A percentile compares a stretch with the other conserved stretches of the same genome.
Evolutionary conservation across 176 grass and related monocot genomes (phyloP).

Genomic region (Paspalum notatum): DNA sequence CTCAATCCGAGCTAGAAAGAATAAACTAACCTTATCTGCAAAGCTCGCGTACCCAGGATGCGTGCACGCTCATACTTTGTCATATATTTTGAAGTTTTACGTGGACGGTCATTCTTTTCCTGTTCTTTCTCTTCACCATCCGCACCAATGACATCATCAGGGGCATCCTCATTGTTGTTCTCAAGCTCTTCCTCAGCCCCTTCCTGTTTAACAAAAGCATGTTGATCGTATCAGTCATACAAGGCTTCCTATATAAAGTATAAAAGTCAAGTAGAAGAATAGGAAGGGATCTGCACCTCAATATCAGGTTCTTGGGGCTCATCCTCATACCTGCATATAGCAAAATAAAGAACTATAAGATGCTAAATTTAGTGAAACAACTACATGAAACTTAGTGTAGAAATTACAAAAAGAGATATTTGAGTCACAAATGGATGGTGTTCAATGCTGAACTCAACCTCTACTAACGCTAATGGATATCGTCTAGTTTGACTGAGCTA

Average conservation of each 20-base stretch:
- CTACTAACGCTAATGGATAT: not conserved
- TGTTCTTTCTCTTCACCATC: conserved; percentile 75
- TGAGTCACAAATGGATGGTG: not conserved
- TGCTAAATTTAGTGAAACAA: not conserved
- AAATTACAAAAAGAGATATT: not conserved
- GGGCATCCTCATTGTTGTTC: conserved; percentile 77
- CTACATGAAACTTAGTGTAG: not conserved
- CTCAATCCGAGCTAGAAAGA: too few relatives aligned
- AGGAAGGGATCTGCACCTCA: conserved; percentile 53
- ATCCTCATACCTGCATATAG: conserved; percentile 67
- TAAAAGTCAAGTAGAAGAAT: not conserved
- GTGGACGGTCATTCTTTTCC: conserved; percentile 38
- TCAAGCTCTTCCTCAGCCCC: conserved; percentile 71
- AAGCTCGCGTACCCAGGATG: conserved; percentile 84
- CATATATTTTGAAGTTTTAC: conserved; percentile 93
- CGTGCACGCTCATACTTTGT: conserved; percentile 96
- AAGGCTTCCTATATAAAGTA: conserved; percentile 3
- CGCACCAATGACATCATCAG: conserved; percentile 58
- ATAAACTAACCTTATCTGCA: conserved; percentile 74
- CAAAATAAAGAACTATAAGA: not conserved
- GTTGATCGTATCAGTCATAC: not conserved
- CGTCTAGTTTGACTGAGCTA: not conserved
- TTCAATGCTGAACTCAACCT: not conserved
- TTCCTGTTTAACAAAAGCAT: conserved; percentile 52
- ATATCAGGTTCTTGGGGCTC: conserved; percentile 77